Evolutionary conservation across 805 yeast species (phyloP).

Genomic region (Starmerella apicola): DNA sequence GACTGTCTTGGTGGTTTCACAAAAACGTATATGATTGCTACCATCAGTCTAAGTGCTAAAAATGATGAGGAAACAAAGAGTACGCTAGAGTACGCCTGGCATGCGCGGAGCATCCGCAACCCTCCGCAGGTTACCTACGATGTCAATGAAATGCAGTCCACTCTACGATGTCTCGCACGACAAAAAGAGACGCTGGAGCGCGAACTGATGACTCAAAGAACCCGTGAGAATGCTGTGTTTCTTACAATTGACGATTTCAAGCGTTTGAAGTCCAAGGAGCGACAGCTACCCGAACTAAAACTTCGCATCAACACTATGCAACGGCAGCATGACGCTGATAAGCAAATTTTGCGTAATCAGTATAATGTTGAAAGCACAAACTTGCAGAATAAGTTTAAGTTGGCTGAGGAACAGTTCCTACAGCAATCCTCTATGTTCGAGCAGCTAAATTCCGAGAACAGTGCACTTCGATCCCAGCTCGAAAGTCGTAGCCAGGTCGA

Average conservation of each 20-base stretch:
- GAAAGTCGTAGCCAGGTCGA: no score
- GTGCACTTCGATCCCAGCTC: no score
- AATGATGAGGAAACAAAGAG: slow-evolving; percentile 74
- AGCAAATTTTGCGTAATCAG: no score
- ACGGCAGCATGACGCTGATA: no score
- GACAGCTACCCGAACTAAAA: no score
- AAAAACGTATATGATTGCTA: slow-evolving; percentile 75
- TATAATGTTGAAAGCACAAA: no score
- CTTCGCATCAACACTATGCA: no score
- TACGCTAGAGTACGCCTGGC: slow-evolving; percentile 75
- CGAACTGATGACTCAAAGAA: slow-evolving; percentile 52
- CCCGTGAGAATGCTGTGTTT: slow-evolving; percentile 58
- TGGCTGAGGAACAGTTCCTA: no score
- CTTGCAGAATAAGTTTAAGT: no score
- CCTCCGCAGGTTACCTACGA: slow-evolving; percentile 55
- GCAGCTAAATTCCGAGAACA: no score
- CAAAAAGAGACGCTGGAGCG: slow-evolving; percentile 45
- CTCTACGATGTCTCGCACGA: slow-evolving; percentile 40
- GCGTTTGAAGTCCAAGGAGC: slow-evolving; percentile 23
- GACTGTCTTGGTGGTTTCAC: slow-evolving; percentile 84
- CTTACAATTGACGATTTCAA: slow-evolving; percentile 40
- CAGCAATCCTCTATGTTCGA: no score
- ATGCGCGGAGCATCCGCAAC: slow-evolving; percentile 70
- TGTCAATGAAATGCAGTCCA: slow-evolving; percentile 42
- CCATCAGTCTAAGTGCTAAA: slow-evolving; percentile 68